A percentile compares a stretch with the other conserved stretches of the same genome.
Conservation (phyloP, 371 early-diverging fungal species). For the Mortierella sp. region DNA sequence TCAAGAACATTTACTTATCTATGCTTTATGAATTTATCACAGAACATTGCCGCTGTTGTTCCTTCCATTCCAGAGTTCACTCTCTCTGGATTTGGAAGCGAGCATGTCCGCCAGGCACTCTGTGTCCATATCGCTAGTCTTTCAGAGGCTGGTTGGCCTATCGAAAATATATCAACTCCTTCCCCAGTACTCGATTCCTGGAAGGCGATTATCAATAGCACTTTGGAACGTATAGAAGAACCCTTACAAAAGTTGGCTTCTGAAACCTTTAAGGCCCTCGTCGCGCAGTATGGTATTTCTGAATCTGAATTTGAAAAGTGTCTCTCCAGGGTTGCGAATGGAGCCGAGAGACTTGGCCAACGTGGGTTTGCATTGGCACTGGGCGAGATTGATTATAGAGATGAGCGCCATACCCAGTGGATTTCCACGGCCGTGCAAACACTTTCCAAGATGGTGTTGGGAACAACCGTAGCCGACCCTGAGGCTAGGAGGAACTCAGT, state of each 20-base stretch:
- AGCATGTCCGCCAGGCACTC: conserved; percentile 68
- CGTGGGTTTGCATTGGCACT: conserved; percentile 79
- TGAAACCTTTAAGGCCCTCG: conserved; percentile 65
- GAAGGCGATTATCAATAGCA: conserved; percentile 66
- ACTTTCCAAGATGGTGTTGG: conserved; percentile 4
- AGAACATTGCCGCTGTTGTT: conserved; percentile 62
- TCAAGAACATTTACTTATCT: too few species aligned
- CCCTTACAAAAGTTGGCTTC: conserved; percentile 75
- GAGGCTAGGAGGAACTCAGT: conserved; percentile 80
- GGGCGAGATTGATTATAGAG: conserved; percentile 66
- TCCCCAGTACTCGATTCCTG: conserved; percentile 54
- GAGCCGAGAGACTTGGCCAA: conserved; percentile 62
- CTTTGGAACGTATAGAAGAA: conserved; percentile 80
- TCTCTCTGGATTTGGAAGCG: conserved; percentile 78
- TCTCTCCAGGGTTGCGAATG: conserved; percentile 49
- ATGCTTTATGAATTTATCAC: background rate
- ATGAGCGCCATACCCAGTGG: conserved; percentile 6
- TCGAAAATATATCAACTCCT: background rate
- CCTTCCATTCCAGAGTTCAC: conserved; percentile 61
- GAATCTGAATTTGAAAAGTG: conserved; percentile 28
- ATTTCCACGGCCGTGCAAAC: conserved; percentile 8
- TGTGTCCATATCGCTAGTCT: conserved; percentile 46
- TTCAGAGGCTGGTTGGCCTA: conserved; percentile 59
- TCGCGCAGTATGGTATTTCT: conserved; percentile 57
- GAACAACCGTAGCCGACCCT: conserved; percentile 62